A percentile compares a stretch with the other conserved stretches of the same genome.
These are phyloP conservation scores for Wallemia mellicola DNA, from an alignment of 1,284 basidiomycete species.

Conservation along the genomic window DNA sequence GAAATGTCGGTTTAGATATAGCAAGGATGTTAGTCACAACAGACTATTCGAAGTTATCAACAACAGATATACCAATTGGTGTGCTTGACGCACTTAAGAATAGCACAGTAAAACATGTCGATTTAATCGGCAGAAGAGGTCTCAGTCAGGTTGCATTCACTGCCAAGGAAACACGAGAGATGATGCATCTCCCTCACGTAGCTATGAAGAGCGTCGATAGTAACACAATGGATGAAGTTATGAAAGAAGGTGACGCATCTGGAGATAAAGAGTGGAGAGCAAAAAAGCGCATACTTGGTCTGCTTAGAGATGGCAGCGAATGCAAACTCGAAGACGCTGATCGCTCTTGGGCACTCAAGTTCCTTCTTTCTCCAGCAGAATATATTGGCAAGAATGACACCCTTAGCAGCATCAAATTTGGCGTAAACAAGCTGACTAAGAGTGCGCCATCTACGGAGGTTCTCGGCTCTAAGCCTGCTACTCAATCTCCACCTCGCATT, in stretches of 20 bases:
- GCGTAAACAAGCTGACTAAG: constrained; percentile 14
- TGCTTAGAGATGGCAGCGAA: constrained; percentile 37
- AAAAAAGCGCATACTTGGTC: constrained; percentile 24
- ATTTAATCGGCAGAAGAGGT: constrained; percentile 57
- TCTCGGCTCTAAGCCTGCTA: constrained; percentile 10
- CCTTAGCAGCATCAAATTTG: constrained; percentile 23
- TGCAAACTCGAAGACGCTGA: constrained; percentile 20
- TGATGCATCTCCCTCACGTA: constrained; percentile 44
- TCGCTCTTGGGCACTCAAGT: constrained; percentile 51
- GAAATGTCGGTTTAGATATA: constrained; percentile 84
- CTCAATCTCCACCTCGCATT: constrained; percentile 13
- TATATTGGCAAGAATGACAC: constrained; percentile 16
- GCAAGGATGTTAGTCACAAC: constrained; percentile 59
- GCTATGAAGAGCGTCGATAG: constrained; percentile 23
- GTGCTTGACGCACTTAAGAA: constrained; percentile 38
- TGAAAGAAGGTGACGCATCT: constrained; percentile 12
- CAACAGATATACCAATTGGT: constrained; percentile 48
- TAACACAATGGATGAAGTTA: constrained; percentile 13
- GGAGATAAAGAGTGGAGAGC: background rate
- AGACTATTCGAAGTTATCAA: constrained; percentile 27
- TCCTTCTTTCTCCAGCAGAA: constrained; percentile 36
- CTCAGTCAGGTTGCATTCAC: constrained; percentile 75
- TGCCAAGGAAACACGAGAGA: constrained; percentile 75
- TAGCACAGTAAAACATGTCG: constrained; percentile 41
- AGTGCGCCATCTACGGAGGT: constrained; percentile 8